Evolutionary conservation across 352 stramenopile genomes (phyloP).

Genomic region (Pythium dissotocum): DNA sequence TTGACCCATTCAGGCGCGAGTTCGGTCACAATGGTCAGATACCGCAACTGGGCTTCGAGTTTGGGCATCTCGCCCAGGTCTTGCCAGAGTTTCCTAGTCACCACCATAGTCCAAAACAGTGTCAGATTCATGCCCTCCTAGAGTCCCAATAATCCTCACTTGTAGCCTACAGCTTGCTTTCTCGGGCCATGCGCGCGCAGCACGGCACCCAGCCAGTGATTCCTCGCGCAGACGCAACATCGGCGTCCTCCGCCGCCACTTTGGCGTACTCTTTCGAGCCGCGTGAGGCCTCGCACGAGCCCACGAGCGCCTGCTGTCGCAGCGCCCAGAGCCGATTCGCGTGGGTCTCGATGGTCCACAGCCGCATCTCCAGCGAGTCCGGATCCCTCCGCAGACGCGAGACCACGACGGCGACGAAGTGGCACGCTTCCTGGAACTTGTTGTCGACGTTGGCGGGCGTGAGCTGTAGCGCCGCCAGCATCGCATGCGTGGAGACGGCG

Average conservation of each 20-base stretch:
- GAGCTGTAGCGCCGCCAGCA: slow-evolving; percentile 21
- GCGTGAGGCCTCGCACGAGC: slow-evolving; percentile 57
- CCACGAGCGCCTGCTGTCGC: slow-evolving; percentile 55
- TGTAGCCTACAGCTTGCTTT: slow-evolving; percentile 48
- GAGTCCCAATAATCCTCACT: neutral
- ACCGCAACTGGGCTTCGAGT: slow-evolving; percentile 48
- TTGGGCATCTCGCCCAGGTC: slow-evolving; percentile 53
- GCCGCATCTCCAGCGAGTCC: slow-evolving; percentile 40
- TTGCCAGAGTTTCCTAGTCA: slow-evolving; percentile 56
- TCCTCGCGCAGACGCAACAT: neutral
- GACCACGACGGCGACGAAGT: slow-evolving; percentile 57
- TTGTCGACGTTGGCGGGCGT: slow-evolving; percentile 10
- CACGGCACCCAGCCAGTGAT: slow-evolving; percentile 31
- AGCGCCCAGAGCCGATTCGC: slow-evolving; percentile 53
- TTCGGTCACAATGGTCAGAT: slow-evolving; percentile 55
- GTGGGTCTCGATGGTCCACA: slow-evolving; percentile 53
- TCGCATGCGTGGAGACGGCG: slow-evolving; percentile 5
- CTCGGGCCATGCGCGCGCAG: slow-evolving; percentile 43
- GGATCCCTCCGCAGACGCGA: slow-evolving; percentile 56
- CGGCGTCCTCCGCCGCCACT: slow-evolving; percentile 6
- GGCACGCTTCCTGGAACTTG: slow-evolving; percentile 48
- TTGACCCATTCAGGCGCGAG: slow-evolving; percentile 55
- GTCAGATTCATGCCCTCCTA: neutral
- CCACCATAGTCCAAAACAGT: too few relatives aligned
- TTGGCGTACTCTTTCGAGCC: slow-evolving; percentile 47